These are phyloP conservation scores for Chernovozyma aurita DNA, from an alignment of 1,139 yeast species.

Conservation along the genomic window DNA sequence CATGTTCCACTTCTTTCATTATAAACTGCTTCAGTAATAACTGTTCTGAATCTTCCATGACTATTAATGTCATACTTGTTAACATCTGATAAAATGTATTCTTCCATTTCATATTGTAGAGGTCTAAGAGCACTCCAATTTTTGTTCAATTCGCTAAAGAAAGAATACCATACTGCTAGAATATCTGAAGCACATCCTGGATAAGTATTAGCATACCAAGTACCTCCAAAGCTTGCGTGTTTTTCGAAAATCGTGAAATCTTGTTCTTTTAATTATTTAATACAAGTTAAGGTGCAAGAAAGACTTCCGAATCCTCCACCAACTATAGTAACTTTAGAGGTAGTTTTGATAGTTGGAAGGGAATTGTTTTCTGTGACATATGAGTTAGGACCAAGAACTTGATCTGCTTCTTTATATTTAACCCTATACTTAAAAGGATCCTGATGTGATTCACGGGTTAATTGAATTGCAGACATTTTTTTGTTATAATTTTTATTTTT, in stretches of 20 bases:
- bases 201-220: constrained; percentile 52
- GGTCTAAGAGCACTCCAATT: constrained; percentile 46
- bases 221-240: constrained; percentile 47
- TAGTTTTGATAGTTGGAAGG: constrained; percentile 18
- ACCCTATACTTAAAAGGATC: constrained; percentile 31
- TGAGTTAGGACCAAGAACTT: constrained; percentile 21
- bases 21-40: constrained; percentile 25
- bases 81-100: constrained; percentile 38
- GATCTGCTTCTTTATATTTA: constrained; percentile 22
- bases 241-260: constrained; percentile 42
- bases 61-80: constrained; percentile 28
- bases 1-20: constrained; percentile 32
- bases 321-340: constrained; percentile 33
- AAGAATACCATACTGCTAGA: constrained; percentile 48
- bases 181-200: constrained; percentile 54
- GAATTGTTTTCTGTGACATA: constrained; percentile 12
- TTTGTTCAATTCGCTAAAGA: constrained; percentile 34
- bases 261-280: constrained; percentile 25
- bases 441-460: constrained; percentile 28
- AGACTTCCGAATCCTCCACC: constrained; percentile 52
- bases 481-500: too few species aligned
- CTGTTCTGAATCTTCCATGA: constrained; percentile 26
- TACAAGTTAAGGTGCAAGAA: constrained; percentile 27
- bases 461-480: constrained; percentile 21
- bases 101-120: constrained; percentile 46